phyloP scores from a whole-genome alignment of 345 rosid genomes.

The Eucalyptus coolabah region DNA sequence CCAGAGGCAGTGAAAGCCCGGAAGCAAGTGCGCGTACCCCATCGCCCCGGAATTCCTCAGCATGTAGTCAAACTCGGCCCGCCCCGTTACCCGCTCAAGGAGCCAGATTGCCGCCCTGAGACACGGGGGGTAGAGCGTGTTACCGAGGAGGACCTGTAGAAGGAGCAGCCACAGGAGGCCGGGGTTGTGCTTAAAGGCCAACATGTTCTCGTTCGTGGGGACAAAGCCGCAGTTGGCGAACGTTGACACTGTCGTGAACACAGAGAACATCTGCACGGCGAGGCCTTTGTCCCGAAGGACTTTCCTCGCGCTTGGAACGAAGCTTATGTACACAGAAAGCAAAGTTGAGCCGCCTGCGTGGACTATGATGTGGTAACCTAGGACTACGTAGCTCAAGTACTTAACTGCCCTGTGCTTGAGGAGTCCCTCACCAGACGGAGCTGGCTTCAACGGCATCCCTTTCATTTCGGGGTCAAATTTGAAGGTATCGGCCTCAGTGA shows the following conservation, averaged over 20 bases:
- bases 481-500: not conserved
- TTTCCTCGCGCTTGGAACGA: slow-evolving; percentile 21
- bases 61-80: slow-evolving; percentile 15
- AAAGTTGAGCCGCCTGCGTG: slow-evolving; percentile 20
- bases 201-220: slow-evolving; percentile 73
- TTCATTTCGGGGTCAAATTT: not conserved
- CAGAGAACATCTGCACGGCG: slow-evolving; percentile 19
- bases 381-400: slow-evolving; percentile 18
- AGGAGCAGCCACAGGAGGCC: slow-evolving; percentile 38
- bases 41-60: slow-evolving; percentile 16
- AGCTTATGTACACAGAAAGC: slow-evolving; percentile 16
- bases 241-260: slow-evolving; percentile 40
- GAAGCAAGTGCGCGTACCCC: slow-evolving; percentile 35
- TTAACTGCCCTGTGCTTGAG: not conserved
- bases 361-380: slow-evolving; percentile 20
- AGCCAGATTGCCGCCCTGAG: slow-evolving; percentile 22
- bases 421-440: not conserved
- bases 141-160: slow-evolving; percentile 41
- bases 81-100: slow-evolving; percentile 15
- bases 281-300: slow-evolving; percentile 26
- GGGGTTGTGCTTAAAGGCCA: slow-evolving; percentile 32
- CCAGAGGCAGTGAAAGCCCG: slow-evolving; percentile 30
- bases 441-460: not conserved
- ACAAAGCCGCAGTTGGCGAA: slow-evolving; percentile 51
- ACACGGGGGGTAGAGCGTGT: slow-evolving; percentile 37